phyloP scores from a whole-genome alignment of 805 yeast genomes.

The Hagleromyces aurorensis region DNA sequence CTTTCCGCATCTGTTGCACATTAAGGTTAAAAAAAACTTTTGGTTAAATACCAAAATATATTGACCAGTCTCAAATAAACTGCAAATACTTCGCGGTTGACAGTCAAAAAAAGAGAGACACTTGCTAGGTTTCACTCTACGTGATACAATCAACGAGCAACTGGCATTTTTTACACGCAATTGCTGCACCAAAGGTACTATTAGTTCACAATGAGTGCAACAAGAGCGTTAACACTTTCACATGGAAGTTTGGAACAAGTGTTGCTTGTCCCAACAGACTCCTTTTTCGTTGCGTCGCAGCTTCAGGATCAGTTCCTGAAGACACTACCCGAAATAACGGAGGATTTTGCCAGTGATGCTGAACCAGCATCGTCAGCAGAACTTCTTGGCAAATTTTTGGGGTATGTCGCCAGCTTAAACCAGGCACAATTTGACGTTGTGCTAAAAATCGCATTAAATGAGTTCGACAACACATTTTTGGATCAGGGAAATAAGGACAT shows the following conservation, averaged over 20 bases:
- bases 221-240: conserved; percentile 74
- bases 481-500: conserved; percentile 65
- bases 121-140: no score
- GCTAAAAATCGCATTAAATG: conserved; percentile 60
- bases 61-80: no score
- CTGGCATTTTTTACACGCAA: no score
- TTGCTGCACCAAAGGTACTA: no score
- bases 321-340: conserved; percentile 71
- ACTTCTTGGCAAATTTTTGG: conserved; percentile 75
- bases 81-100: no score
- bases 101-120: no score
- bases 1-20: no score
- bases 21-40: no score
- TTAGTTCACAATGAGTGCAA: conserved; percentile 25
- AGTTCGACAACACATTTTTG: conserved; percentile 77
- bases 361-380: conserved; percentile 87
- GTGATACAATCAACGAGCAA: no score
- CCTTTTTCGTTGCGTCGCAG: conserved; percentile 75
- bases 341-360: conserved; percentile 74
- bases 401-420: conserved; percentile 43
- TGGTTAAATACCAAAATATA: no score
- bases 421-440: conserved; percentile 58
- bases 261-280: conserved; percentile 73
- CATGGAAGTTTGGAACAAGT: conserved; percentile 89
- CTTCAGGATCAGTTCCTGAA: conserved; percentile 79